Evolutionary conservation across 192 early-diverging fungal species (phyloP), one percentile per base, ranked within the genome.

Genomic region (Gamsiella multidivaricata): DNA sequence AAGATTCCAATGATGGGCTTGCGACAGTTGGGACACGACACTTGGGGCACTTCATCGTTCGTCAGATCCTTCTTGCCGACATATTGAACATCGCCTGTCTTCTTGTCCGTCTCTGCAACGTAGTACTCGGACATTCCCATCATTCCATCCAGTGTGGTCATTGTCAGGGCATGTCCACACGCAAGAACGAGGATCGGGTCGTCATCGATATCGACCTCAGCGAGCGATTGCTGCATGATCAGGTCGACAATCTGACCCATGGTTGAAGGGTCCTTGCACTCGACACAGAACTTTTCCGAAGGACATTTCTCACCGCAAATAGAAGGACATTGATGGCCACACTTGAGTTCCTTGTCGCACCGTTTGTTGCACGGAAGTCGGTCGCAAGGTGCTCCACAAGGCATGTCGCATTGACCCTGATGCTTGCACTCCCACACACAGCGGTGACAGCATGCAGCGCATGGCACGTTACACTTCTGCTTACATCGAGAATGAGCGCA

Each of bases 381-480:
- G 31, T 64, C 61, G 32, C 89, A 90, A 9, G 88, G 88, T 6
- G 76, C 81, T 23, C 87, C 88, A 34, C 88, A 90, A 14, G 80
- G 75, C 37, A 88, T 56, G 1, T 45, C 23, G 69, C 88, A 90
- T 5, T 18, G 15, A 0, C 82, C 84, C 49, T 82, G 49, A 52
- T 90, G 88, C 23, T 61, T 28, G 55, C 88, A 90, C 5, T 42
- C n/a, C 88, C 88, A 90, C 1, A 50, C 53, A 49, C 88, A 90
- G 1, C 5, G 29, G 36, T 80, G 71, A 31, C 80, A 55, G 65
- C 88, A 90, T 12, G 80, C 72, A 14, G 63, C 37, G 66, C 87
- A 88, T 2, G 74, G 31, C 2, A 63, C 47, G 23, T 68, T 54
- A 51, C 88, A 90, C 2, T 14, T 12, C 20, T 58, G 49, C 5